Conservation (phyloP, 352 stramenopile species). For the Peronosclerospora sorghi region DNA sequence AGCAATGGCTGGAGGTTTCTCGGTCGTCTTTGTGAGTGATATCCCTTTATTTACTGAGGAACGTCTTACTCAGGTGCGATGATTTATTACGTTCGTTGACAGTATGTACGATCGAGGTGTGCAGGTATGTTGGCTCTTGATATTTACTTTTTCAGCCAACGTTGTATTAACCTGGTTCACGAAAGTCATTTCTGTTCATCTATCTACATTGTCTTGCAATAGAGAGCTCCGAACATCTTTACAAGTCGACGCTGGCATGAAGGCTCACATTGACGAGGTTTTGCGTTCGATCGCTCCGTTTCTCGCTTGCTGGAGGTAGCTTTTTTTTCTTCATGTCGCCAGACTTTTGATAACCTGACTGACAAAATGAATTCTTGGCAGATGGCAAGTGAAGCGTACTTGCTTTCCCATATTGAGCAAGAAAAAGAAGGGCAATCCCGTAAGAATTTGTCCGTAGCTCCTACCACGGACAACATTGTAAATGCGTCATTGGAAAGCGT, state of each 20-base stretch:
- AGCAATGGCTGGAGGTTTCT: no score
- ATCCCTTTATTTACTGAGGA: constrained; percentile 85
- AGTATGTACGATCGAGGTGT: no score
- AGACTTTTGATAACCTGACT: no score
- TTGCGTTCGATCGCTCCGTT: constrained; percentile 83
- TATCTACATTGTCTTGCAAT: constrained; percentile 70
- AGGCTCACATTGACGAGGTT: constrained; percentile 62
- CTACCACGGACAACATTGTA: constrained; percentile 5
- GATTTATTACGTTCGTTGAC: no score
- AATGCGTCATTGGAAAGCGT: no score
- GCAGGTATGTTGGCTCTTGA: no score
- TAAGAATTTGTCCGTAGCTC: constrained; percentile 16
- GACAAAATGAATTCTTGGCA: constrained; percentile 1
- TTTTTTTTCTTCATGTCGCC: no score
- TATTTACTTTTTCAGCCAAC: no score
- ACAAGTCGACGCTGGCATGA: constrained; percentile 45
- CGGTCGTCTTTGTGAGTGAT: constrained; percentile 86
- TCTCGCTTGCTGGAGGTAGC: constrained; percentile 80
- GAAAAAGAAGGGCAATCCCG: constrained; percentile 12
- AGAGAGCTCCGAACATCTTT: constrained; percentile 45
- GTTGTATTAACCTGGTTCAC: no score
- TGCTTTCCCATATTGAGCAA: constrained; percentile 38
- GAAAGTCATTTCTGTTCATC: no score
- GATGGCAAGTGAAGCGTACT: constrained; percentile 69
- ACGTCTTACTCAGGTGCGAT: constrained; percentile 87